Conservation (phyloP, 768 basidiomycete genomes). For the Candolleomyces aberdarensis region DNA sequence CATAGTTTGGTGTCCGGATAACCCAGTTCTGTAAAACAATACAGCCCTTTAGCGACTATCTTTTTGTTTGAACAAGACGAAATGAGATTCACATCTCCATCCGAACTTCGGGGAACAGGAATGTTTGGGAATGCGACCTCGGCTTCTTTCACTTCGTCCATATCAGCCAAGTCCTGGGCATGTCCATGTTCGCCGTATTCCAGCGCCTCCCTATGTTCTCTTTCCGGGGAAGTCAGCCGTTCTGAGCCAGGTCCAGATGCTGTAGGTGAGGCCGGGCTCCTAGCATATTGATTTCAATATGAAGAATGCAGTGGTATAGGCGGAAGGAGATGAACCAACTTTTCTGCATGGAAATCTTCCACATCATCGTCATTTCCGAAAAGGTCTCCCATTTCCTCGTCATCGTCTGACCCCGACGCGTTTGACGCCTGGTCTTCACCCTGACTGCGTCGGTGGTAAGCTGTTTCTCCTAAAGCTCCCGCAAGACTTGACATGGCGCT, state of each 20-base stretch:
- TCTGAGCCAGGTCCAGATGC: constrained; percentile 63
- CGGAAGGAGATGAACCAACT: constrained; percentile 35
- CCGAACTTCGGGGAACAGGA: constrained; percentile 74
- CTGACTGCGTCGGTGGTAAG: constrained; percentile 7
- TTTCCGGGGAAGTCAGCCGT: constrained; percentile 55
- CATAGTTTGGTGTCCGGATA: constrained; percentile 89
- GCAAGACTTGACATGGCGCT: constrained; percentile 52
- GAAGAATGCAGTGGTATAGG: constrained; percentile 6
- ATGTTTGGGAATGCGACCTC: constrained; percentile 84
- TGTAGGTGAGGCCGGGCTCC: constrained; percentile 39
- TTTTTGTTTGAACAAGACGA: background rate
- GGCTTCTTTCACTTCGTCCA: constrained; percentile 60
- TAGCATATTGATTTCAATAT: constrained; percentile 14
- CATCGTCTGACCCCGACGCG: constrained; percentile 22
- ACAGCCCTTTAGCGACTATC: constrained; percentile 1
- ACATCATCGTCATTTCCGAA: constrained; percentile 71
- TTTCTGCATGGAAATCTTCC: constrained; percentile 45
- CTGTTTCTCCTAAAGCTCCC: constrained; percentile 46
- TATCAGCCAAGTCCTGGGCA: constrained; percentile 33
- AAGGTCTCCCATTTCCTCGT: constrained; percentile 73
- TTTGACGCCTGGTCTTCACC: constrained; percentile 13
- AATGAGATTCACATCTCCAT: constrained; percentile 64
- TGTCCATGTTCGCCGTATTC: constrained; percentile 84
- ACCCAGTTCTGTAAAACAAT: constrained; percentile 73
- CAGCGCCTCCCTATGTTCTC: constrained; percentile 63